phyloP scores from a whole-genome alignment of 2,329 filamentous ascomycete genomes.

The Cercospora sp. region DNA sequence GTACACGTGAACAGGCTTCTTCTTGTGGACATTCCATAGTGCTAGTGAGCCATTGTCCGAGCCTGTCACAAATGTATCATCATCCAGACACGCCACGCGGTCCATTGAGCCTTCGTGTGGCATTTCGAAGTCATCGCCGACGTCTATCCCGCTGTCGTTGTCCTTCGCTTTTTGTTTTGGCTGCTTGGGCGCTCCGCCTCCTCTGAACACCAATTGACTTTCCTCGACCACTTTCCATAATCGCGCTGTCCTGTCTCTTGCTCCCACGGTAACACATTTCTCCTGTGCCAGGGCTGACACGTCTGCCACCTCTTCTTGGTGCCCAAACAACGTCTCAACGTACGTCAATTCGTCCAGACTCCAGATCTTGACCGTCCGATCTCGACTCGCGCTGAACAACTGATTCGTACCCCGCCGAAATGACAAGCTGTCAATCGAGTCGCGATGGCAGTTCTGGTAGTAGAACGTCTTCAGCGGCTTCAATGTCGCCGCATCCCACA shows the following conservation, averaged over 20 bases:
- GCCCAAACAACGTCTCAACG: conserved; percentile 92
- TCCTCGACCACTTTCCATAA: conserved; percentile 97
- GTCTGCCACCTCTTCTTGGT: conserved; percentile 86
- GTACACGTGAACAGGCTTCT: conserved; percentile 84
- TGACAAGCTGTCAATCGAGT: conserved; percentile 78
- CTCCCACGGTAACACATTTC: conserved; percentile 86
- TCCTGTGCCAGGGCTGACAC: conserved; percentile 82
- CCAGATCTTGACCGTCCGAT: conserved; percentile 95
- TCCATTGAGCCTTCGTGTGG: conserved; percentile 84
- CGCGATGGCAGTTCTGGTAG: conserved; percentile 92
- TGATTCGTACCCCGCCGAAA: conserved; percentile 78
- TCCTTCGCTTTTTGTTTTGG: conserved; percentile 51
- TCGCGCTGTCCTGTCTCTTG: conserved; percentile 84
- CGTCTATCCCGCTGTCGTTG: conserved; percentile 40
- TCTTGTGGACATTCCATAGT: conserved; percentile 88
- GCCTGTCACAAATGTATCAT: conserved; percentile 86
- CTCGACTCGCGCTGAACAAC: conserved; percentile 85
- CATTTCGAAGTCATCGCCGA: conserved; percentile 42
- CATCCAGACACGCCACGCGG: conserved; percentile 85
- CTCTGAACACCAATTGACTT: conserved; percentile 90
- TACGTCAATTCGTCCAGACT: conserved; percentile 89
- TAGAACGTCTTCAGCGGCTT: conserved; percentile 79
- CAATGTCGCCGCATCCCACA: conserved; percentile 81
- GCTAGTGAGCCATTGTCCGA: conserved; percentile 86
- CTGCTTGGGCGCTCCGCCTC: conserved; percentile 60